These are phyloP conservation scores for Phytophthora pseudosyringae DNA, from an alignment of 352 stramenopile species.

Conservation along the genomic window DNA sequence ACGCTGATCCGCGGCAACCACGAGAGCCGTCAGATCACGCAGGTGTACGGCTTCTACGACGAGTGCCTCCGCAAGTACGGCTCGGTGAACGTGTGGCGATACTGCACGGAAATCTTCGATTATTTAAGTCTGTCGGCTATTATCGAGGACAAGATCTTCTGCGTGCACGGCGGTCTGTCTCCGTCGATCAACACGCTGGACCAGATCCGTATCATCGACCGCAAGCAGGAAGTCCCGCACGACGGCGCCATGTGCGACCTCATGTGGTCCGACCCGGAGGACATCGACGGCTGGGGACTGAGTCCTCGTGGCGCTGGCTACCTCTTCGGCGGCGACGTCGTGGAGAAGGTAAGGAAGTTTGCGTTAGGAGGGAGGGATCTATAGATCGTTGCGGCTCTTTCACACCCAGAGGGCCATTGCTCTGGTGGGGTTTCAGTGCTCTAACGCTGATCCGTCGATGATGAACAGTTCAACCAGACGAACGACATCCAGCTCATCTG, in stretches of 20 bases:
- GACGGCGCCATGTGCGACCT: constrained; percentile 99
- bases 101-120: constrained; percentile 99
- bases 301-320: constrained; percentile 97
- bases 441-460: constrained; percentile 4
- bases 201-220: constrained; percentile 93
- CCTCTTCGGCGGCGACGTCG: constrained; percentile 98
- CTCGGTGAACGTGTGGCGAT: constrained; percentile 98
- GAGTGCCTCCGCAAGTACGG: constrained; percentile 99
- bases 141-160: constrained; percentile 99
- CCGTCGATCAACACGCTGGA: constrained; percentile 91
- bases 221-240: constrained; percentile 99
- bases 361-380: not conserved
- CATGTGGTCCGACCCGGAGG: constrained; percentile 95
- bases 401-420: not conserved
- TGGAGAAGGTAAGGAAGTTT: constrained; percentile 84
- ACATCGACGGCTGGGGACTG: constrained; percentile 99
- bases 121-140: constrained; percentile 98
- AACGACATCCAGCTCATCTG: constrained; percentile 99
- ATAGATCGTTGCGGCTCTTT: no score
- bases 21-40: constrained; percentile 98
- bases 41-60: constrained; percentile 99
- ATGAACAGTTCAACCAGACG: constrained; percentile 95
- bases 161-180: constrained; percentile 98
- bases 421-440: not conserved
- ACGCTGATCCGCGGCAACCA: constrained; percentile 99